phyloP scores from a whole-genome alignment of 345 rosid species.

The Eucalyptus coolabah region DNA sequence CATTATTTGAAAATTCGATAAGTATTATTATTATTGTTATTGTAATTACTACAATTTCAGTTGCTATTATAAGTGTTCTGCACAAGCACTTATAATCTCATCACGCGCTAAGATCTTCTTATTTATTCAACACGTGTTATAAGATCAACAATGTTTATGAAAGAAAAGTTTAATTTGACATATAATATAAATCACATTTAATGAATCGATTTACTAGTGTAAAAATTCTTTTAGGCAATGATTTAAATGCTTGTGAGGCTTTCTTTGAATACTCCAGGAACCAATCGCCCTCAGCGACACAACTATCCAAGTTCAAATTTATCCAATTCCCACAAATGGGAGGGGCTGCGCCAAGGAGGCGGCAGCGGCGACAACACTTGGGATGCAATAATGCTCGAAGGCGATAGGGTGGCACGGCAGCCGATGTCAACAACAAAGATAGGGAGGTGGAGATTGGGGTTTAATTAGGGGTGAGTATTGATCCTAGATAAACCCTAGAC shows the following conservation, averaged over 20 bases:
- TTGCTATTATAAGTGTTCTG: too few relatives aligned
- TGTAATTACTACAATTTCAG: too few relatives aligned
- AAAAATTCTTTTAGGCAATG: too few relatives aligned
- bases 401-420: too few relatives aligned
- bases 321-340: neutral
- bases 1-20: neutral
- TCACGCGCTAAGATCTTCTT: too few relatives aligned
- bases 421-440: too few relatives aligned
- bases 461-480: neutral
- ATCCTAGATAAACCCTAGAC: accelerated
- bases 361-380: neutral
- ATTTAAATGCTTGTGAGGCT: neutral
- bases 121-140: too few relatives aligned
- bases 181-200: neutral
- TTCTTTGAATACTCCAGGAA: neutral
- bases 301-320: neutral
- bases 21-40: too few relatives aligned
- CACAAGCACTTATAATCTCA: too few relatives aligned
- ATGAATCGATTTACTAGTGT: neutral
- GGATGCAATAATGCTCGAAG: neutral
- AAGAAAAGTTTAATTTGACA: neutral
- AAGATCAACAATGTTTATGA: neutral
- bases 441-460: neutral
- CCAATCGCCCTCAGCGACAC: neutral
- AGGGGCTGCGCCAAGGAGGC: neutral